These are phyloP conservation scores for Herpetospermum pedunculosum DNA, from an alignment of 306 rosid species.

Conservation along the genomic window DNA sequence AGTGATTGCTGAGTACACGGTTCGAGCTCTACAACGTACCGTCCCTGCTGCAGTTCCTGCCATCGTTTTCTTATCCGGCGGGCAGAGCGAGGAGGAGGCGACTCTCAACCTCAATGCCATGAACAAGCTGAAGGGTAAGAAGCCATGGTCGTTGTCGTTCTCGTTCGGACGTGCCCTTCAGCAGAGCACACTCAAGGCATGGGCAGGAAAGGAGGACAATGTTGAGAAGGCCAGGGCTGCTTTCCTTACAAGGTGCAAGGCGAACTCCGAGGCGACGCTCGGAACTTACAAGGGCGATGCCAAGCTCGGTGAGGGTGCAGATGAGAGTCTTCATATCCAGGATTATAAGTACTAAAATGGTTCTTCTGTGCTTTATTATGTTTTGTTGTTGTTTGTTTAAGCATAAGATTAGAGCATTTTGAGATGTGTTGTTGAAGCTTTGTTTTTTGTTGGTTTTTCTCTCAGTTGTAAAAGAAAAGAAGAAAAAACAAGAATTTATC, in stretches of 20 bases:
- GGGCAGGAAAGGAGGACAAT: constrained; percentile 58
- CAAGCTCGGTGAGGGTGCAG: constrained; percentile 46
- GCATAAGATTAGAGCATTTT: not conserved
- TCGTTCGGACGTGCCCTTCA: constrained; percentile 83
- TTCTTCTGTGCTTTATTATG: not conserved
- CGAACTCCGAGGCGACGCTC: constrained; percentile 68
- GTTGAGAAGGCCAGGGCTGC: constrained; percentile 53
- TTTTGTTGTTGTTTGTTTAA: not conserved
- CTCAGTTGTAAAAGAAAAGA: not conserved
- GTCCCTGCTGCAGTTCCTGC: constrained; percentile 74
- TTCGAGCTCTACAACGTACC: constrained; percentile 52
- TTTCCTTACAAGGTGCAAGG: constrained; percentile 64
- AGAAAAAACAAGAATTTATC: not conserved
- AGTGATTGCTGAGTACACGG: constrained; percentile 60
- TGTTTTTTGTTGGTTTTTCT: not conserved
- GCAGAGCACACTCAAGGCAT: constrained; percentile 78
- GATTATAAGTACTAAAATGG: constrained; percentile 38
- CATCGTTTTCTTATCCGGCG: constrained; percentile 69
- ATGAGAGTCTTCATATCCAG: constrained; percentile 71
- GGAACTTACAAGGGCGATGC: constrained; percentile 71
- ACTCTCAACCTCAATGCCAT: constrained; percentile 64
- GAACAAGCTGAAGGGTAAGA: constrained; percentile 65
- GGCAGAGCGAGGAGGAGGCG: constrained; percentile 92
- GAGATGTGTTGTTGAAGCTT: not conserved
- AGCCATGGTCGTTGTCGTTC: constrained; percentile 77